Evolutionary conservation across 176 grass and related monocot species (phyloP).

Genomic region (Stipa capillata): DNA sequence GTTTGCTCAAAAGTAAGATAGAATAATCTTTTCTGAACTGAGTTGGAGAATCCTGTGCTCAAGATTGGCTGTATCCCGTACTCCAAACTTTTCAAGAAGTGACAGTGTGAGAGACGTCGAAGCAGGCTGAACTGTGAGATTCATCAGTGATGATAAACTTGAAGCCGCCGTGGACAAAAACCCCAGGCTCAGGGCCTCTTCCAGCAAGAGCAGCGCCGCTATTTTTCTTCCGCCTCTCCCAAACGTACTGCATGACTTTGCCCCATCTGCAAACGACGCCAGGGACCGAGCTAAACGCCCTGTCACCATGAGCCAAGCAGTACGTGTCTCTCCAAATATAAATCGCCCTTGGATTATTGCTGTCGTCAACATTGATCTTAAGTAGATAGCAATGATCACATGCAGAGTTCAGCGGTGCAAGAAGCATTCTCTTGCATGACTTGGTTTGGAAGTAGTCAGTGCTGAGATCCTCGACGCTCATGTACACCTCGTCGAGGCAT

Average conservation of each 20-base stretch:
- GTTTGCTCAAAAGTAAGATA: not conserved
- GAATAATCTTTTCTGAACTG: not conserved
- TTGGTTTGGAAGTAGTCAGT: not conserved
- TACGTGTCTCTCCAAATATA: conserved; percentile 6
- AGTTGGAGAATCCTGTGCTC: not conserved
- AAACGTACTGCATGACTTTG: not conserved
- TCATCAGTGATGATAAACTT: conserved; percentile 33
- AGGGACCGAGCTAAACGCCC: not conserved
- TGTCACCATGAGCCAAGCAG: not conserved
- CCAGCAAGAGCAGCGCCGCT: not conserved
- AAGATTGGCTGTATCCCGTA: not conserved
- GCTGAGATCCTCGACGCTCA: conserved; percentile 20
- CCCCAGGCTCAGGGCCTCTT: not conserved
- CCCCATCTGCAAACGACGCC: not conserved
- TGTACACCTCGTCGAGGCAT: conserved; percentile 26
- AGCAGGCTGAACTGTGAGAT: not conserved
- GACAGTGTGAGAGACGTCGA: conserved; percentile 5
- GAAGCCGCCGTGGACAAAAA: not conserved
- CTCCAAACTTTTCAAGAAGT: not conserved
- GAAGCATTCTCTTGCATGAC: conserved; percentile 32
- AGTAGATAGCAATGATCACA: not conserved
- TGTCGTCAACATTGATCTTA: not conserved
- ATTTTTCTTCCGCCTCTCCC: not conserved
- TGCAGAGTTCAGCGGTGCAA: not conserved
- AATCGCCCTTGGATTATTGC: not conserved